A percentile compares a stretch with the other conserved stretches of the same genome.
Evolutionary conservation across 345 rosid species (phyloP).

Genomic region (Lepidium africanum): DNA sequence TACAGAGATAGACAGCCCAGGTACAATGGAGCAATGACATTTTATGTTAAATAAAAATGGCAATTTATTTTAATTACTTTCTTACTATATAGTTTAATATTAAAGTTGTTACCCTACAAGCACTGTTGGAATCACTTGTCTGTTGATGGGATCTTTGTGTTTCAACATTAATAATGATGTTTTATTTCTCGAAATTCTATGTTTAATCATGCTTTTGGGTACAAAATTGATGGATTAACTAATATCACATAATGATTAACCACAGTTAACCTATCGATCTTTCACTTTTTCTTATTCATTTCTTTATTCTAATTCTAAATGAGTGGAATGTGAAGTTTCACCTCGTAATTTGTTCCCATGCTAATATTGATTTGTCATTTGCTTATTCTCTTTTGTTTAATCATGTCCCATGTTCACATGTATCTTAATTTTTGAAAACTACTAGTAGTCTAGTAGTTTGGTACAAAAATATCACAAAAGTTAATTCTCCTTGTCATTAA

Average conservation of each 20-base stretch:
- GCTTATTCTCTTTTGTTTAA: not conserved
- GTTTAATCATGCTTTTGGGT: conserved; percentile 56
- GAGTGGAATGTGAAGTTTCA: conserved; percentile 20
- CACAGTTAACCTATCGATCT: conserved; percentile 37
- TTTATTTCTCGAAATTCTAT: conserved; percentile 38
- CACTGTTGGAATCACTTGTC: conserved; percentile 12
- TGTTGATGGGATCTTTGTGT: conserved; percentile 42
- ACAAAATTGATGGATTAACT: conserved; percentile 72
- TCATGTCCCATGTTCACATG: not conserved
- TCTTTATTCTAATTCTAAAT: not conserved
- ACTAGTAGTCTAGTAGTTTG: not conserved
- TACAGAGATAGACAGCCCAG: not conserved
- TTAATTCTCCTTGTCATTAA: not conserved
- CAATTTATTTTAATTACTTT: not conserved
- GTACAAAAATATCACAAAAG: not conserved
- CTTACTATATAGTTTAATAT: not conserved
- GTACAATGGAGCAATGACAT: not conserved
- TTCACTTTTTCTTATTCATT: not conserved
- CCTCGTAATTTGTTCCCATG: conserved; percentile 27
- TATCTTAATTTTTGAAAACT: not conserved
- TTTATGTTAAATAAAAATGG: too few relatives aligned
- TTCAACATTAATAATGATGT: conserved; percentile 49
- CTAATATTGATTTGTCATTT: not conserved
- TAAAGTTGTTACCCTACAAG: conserved; percentile 23
- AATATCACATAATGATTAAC: conserved; percentile 37